Percentiles rank a stretch among this genome's conserved stretches.
Evolutionary conservation across 2,329 filamentous ascomycete species (phyloP).

Genomic region (Bertia moriformis): DNA sequence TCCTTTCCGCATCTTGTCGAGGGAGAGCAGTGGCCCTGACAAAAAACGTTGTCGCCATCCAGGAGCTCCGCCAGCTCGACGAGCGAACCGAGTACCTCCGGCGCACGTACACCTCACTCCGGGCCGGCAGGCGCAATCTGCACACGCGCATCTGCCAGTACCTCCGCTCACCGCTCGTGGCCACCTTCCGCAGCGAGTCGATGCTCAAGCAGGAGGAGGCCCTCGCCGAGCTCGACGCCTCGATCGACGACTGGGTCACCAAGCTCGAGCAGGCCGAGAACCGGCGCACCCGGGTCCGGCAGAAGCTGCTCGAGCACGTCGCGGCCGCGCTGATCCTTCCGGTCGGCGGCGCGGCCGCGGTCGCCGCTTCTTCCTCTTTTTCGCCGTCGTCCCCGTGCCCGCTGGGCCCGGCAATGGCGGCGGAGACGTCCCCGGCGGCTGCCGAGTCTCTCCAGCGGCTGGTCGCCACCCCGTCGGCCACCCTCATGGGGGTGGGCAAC

Average conservation of each 20-base stretch:
- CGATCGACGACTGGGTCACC: conserved; percentile 66
- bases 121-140: conserved; percentile 62
- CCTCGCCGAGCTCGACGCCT: conserved; percentile 59
- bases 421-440: conserved; percentile 15
- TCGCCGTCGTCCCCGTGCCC: conserved; percentile 1
- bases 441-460: conserved; percentile 22
- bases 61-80: conserved; percentile 65
- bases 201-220: conserved; percentile 71
- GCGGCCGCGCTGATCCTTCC: conserved; percentile 52
- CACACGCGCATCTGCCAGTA: conserved; percentile 67
- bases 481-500: conserved; percentile 21
- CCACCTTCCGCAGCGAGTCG: conserved; percentile 60
- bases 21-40: too few relatives aligned
- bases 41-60: conserved; percentile 3
- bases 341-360: conserved; percentile 9
- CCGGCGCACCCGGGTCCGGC: conserved; percentile 57
- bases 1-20: neutral
- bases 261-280: conserved; percentile 75
- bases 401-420: too few relatives aligned
- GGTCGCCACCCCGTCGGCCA: conserved; percentile 26
- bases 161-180: conserved; percentile 54
- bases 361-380: conserved; percentile 5
- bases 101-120: conserved; percentile 60
- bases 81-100: conserved; percentile 67
- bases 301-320: conserved; percentile 71